Conservation (phyloP, 768 basidiomycete genomes). For the Boletus eberwhitei region DNA sequence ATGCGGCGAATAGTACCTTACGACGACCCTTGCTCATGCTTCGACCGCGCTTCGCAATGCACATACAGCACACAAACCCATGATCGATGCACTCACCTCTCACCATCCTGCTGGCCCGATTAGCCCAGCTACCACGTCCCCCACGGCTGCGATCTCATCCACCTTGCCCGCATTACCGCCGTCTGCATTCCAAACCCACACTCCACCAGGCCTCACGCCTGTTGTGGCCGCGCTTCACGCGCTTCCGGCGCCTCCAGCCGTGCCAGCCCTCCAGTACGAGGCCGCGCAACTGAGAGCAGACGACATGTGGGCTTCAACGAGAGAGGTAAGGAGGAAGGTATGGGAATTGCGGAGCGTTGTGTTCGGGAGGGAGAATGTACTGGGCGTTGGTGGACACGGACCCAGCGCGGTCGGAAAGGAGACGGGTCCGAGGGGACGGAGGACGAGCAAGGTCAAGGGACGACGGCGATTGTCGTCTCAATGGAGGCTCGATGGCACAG, state of each 20-base stretch:
- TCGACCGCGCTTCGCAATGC: slow-evolving; percentile 58
- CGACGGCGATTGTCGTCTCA: slow-evolving; percentile 40
- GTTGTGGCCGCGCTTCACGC: slow-evolving; percentile 34
- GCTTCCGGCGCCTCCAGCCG: slow-evolving; percentile 23
- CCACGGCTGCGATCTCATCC: neutral
- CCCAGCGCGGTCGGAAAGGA: slow-evolving; percentile 55
- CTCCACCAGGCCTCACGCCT: slow-evolving; percentile 22
- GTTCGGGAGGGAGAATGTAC: slow-evolving; percentile 57
- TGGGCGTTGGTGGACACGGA: slow-evolving; percentile 30
- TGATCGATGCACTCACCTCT: slow-evolving; percentile 44
- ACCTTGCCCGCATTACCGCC: neutral
- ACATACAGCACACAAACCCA: slow-evolving; percentile 49
- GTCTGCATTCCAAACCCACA: slow-evolving; percentile 1
- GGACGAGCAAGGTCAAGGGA: slow-evolving; percentile 48
- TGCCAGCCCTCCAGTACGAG: slow-evolving; percentile 60
- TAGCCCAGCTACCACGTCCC: neutral
- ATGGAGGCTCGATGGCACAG: slow-evolving; percentile 63
- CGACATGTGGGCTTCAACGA: slow-evolving; percentile 65
- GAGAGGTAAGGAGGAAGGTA: slow-evolving; percentile 58
- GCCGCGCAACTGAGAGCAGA: slow-evolving; percentile 62
- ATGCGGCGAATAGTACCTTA: slow-evolving; percentile 41
- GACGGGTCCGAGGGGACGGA: slow-evolving; percentile 32
- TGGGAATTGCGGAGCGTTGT: slow-evolving; percentile 64
- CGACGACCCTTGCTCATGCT: slow-evolving; percentile 48
- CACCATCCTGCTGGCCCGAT: slow-evolving; percentile 6